Conservation (phyloP, 306 rosid genomes). For the Fragaria iinumae region DNA sequence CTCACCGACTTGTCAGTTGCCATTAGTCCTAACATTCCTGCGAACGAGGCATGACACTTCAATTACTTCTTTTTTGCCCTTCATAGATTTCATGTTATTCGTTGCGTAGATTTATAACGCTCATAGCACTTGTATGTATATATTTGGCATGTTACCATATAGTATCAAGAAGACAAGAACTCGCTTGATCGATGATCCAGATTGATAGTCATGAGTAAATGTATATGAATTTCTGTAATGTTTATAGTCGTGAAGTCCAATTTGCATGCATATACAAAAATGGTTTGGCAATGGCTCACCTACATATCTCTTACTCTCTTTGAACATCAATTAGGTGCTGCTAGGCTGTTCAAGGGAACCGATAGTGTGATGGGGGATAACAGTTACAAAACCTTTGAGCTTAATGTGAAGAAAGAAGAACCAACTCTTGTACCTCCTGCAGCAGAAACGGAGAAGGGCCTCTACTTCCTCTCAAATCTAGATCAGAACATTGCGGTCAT, state of each 20-base stretch:
- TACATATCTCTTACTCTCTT: conserved; percentile 1
- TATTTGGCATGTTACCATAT: not conserved
- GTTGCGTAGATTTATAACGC: not conserved
- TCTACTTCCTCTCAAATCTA: conserved; percentile 71
- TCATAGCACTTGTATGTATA: not conserved
- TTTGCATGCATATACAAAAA: conserved; percentile 6
- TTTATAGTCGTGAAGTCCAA: not conserved
- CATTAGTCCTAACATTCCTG: not conserved
- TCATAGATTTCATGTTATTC: not conserved
- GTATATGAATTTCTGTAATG: not conserved
- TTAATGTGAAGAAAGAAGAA: conserved; percentile 47
- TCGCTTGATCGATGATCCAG: not conserved
- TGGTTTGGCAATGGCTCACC: not conserved
- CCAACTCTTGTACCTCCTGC: conserved; percentile 54
- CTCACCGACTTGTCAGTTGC: not conserved
- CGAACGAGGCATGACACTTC: conserved; percentile 5
- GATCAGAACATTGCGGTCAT: conserved; percentile 71
- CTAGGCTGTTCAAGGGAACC: conserved; percentile 12
- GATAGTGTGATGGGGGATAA: conserved; percentile 30
- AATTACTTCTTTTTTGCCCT: not conserved
- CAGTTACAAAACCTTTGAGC: conserved; percentile 17
- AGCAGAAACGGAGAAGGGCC: conserved; percentile 58
- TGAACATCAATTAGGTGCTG: conserved; percentile 11
- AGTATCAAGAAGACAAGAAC: conserved; percentile 2
- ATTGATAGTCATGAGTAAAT: not conserved